phyloP scores from a whole-genome alignment of 352 stramenopile species.

The Pythium apleroticum region DNA sequence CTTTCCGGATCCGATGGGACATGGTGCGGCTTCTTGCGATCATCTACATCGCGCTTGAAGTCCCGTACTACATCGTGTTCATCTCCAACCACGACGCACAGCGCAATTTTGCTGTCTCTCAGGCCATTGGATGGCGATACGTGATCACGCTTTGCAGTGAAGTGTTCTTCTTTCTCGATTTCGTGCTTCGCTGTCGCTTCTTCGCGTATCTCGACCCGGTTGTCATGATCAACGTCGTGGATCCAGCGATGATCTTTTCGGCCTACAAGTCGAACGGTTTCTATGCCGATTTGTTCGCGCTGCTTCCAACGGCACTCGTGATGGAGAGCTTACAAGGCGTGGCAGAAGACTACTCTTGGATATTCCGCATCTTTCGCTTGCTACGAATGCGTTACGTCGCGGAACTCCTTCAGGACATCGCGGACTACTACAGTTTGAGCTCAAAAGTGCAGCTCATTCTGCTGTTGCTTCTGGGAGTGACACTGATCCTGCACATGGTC shows the following conservation, averaged over 20 bases:
- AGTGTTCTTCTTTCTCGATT: conserved; percentile 50
- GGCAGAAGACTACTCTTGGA: conserved; percentile 35
- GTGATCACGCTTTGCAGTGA: conserved; percentile 40
- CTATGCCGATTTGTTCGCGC: conserved; percentile 49
- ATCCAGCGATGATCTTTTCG: conserved; percentile 56
- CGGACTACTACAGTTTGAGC: conserved; percentile 61
- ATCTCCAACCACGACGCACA: conserved; percentile 52
- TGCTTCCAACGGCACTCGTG: conserved; percentile 44
- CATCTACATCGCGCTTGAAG: conserved; percentile 62
- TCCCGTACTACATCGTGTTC: conserved; percentile 72
- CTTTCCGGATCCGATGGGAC: conserved; percentile 60
- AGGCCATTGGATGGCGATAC: conserved; percentile 37
- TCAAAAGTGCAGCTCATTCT: conserved; percentile 56
- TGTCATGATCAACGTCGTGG: conserved; percentile 53
- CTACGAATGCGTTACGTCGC: conserved; percentile 44
- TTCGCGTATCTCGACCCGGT: conserved; percentile 62
- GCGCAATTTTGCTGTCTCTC: conserved; percentile 39
- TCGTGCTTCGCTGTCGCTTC: conserved; percentile 47
- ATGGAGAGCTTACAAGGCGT: conserved; percentile 40
- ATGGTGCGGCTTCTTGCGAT: conserved; percentile 37
- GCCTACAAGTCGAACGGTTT: conserved; percentile 60
- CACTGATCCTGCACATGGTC: conserved; percentile 57
- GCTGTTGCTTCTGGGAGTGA: conserved; percentile 48
- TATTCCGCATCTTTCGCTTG: conserved; percentile 49
- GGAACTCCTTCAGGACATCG: conserved; percentile 46